Conservation (phyloP, 2,329 filamentous ascomycete species). For the Ceratocystis colombiana region DNA sequence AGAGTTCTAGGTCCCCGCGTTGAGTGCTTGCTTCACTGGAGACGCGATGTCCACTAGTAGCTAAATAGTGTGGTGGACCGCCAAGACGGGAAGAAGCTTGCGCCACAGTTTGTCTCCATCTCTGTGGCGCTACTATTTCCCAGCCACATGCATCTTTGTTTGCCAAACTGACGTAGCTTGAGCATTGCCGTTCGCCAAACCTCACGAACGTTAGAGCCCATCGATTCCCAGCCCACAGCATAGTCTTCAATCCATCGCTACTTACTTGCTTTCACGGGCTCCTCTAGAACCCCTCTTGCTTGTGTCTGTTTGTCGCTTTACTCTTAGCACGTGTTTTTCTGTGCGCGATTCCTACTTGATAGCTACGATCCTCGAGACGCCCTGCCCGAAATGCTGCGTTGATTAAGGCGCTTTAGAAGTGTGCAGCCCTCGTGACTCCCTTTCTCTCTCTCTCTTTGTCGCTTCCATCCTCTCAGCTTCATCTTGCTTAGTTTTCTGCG, state of each 20-base stretch:
- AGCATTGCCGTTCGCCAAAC: not conserved
- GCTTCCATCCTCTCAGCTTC: not conserved
- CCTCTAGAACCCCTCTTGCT: not conserved
- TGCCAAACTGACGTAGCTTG: constrained; percentile 7
- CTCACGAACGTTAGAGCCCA: not conserved
- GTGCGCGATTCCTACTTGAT: not conserved
- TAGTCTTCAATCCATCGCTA: not conserved
- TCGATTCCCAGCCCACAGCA: not conserved
- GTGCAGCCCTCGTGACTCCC: constrained; percentile 5
- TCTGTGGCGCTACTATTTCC: not conserved
- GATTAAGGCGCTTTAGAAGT: constrained; percentile 7
- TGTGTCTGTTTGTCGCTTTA: not conserved
- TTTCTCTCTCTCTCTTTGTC: not conserved
- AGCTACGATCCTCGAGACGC: not conserved
- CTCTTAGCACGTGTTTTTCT: not conserved
- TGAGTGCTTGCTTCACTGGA: not conserved
- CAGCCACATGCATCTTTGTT: constrained; percentile 1
- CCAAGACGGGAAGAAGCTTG: not conserved
- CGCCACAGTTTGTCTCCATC: not conserved
- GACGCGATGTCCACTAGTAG: not conserved
- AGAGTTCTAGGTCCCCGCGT: not conserved
- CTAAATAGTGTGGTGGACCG: not conserved
- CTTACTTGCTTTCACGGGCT: constrained; percentile 25
- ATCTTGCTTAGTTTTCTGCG: not conserved
- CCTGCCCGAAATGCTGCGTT: constrained; percentile 15